A percentile compares a stretch with the other conserved stretches of the same genome.
Conservation (phyloP, 2,329 filamentous ascomycete species). For the Lasiodiplodia sp. region DNA sequence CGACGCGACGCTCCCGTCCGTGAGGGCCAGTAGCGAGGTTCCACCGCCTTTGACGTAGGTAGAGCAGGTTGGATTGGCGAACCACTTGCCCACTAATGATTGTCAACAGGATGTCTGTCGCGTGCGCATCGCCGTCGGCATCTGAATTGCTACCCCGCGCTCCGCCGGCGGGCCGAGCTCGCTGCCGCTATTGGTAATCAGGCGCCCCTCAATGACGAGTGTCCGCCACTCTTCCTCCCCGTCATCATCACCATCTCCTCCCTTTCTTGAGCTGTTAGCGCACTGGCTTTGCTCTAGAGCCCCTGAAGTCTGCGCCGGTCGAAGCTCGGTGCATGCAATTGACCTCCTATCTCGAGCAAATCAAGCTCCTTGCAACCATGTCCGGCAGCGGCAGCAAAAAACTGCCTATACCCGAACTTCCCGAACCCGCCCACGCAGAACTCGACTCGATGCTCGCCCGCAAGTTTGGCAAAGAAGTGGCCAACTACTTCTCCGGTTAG, state of each 20-base stretch:
- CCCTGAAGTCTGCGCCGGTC: constrained; percentile 14
- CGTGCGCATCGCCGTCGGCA: background rate
- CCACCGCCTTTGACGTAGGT: background rate
- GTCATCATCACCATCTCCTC: background rate
- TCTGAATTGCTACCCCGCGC: constrained; percentile 12
- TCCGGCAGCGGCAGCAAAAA: constrained; percentile 22
- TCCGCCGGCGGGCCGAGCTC: constrained; percentile 19
- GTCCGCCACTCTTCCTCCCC: background rate
- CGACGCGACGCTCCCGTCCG: background rate
- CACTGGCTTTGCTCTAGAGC: constrained; percentile 1
- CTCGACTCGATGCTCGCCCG: constrained; percentile 74
- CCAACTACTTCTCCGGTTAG: constrained; percentile 78
- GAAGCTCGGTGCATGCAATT: constrained; percentile 30
- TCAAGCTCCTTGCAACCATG: constrained; percentile 24
- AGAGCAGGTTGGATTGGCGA: too few species aligned
- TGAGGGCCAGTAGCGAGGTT: constrained; percentile 1
- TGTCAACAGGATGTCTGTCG: background rate
- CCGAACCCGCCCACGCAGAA: constrained; percentile 64
- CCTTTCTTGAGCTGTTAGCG: background rate
- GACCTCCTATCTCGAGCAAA: constrained; percentile 31
- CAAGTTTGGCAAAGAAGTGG: constrained; percentile 79
- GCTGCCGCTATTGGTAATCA: constrained; percentile 28
- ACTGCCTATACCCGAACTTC: constrained; percentile 56
- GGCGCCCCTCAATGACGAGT: constrained; percentile 24
- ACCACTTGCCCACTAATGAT: too few species aligned